phyloP scores from a whole-genome alignment of 768 basidiomycete genomes.

The Xerocomus spinulosus region DNA sequence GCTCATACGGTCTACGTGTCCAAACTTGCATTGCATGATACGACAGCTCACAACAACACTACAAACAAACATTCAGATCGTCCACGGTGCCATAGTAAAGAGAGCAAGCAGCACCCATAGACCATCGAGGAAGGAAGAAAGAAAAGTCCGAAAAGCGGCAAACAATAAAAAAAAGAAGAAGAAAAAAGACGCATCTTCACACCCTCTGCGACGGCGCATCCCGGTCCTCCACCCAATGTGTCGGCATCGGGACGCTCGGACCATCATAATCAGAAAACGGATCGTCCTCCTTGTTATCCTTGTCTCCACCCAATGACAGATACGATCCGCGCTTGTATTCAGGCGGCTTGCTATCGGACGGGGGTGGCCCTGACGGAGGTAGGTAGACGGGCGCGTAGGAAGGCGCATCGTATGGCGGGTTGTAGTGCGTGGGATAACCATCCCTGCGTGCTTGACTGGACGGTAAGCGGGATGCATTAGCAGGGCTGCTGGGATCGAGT shows the following conservation, averaged over 20 bases:
- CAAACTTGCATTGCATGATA: too few species aligned
- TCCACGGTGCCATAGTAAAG: background rate
- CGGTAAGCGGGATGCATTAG: conserved; percentile 46
- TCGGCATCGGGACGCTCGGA: conserved; percentile 31
- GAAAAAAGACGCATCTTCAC: background rate
- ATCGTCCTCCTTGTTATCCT: conserved; percentile 40
- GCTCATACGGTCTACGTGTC: too few species aligned
- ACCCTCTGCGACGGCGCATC: conserved; percentile 36
- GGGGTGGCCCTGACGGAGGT: conserved; percentile 50
- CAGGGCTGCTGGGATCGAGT: conserved; percentile 59
- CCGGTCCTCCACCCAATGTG: conserved; percentile 38
- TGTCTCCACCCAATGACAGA: conserved; percentile 21
- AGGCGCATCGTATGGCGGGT: conserved; percentile 46
- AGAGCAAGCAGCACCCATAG: background rate
- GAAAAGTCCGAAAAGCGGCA: background rate
- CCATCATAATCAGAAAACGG: conserved; percentile 54
- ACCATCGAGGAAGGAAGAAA: background rate
- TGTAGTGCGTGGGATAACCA: conserved; percentile 50
- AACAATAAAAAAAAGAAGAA: background rate
- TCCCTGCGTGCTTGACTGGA: conserved; percentile 34
- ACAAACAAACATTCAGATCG: background rate
- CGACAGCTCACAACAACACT: too few species aligned
- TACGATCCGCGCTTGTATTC: conserved; percentile 42
- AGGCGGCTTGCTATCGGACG: conserved; percentile 45
- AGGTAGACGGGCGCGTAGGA: conserved; percentile 36